A percentile compares a stretch with the other conserved stretches of the same genome.
Evolutionary conservation across 192 early-diverging fungal genomes (phyloP).

Genomic region (Coemansia guatemalensis): DNA sequence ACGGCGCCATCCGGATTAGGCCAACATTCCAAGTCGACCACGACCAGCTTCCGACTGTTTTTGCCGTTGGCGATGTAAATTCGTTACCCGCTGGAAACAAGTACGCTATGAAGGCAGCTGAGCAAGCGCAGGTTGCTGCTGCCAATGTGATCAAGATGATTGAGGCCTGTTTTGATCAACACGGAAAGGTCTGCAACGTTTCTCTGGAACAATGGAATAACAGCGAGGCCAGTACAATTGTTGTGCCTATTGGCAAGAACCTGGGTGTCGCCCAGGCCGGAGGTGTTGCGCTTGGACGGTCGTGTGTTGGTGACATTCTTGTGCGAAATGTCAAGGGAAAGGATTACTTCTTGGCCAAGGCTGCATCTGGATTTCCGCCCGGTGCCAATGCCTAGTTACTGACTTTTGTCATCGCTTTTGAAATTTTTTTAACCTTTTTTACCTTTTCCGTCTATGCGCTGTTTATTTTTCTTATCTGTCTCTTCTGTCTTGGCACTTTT

Average conservation of each 20-base stretch:
- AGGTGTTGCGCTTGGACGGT: constrained; percentile 41
- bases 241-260: constrained; percentile 41
- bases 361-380: constrained; percentile 9
- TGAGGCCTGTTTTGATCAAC: constrained; percentile 9
- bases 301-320: constrained; percentile 30
- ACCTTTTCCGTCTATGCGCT: no score
- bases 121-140: constrained; percentile 22
- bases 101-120: constrained; percentile 23
- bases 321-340: constrained; percentile 32
- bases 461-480: no score
- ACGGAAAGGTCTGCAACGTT: background rate
- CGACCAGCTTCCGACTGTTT: constrained; percentile 38
- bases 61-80: constrained; percentile 57
- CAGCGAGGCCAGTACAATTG: constrained; percentile 21
- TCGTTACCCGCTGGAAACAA: constrained; percentile 39
- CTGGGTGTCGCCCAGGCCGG: constrained; percentile 40
- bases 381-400: constrained; percentile 9
- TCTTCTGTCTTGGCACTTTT: no score
- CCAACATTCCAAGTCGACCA: constrained; percentile 52
- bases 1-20: constrained; percentile 49
- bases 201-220: constrained; percentile 25
- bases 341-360: constrained; percentile 32
- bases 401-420: no score
- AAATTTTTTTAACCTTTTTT: no score
- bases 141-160: constrained; percentile 35